These are phyloP conservation scores for Mucor racemosus DNA, from an alignment of 371 early-diverging fungal species.

Conservation along the genomic window DNA sequence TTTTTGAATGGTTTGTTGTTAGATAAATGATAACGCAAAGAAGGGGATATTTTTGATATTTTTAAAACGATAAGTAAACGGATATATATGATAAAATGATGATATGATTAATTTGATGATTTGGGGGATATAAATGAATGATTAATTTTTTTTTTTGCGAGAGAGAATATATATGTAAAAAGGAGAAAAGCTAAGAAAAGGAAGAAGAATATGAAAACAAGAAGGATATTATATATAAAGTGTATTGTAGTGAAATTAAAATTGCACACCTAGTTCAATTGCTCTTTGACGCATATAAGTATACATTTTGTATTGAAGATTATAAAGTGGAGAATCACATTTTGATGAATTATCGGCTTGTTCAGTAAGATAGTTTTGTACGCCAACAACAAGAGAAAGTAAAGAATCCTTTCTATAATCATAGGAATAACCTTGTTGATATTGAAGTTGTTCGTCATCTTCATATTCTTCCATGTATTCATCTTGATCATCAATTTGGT, in stretches of 20 bases:
- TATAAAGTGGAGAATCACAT: constrained; percentile 40
- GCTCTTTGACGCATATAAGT: constrained; percentile 48
- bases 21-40: background rate
- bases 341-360: constrained; percentile 9
- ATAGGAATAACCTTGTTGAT: background rate
- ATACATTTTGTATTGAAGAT: constrained; percentile 52
- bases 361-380: constrained; percentile 37
- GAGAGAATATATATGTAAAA: constrained; percentile 7
- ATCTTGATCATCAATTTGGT: background rate
- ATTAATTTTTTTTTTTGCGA: constrained; percentile 1
- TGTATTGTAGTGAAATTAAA: background rate
- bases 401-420: constrained; percentile 26
- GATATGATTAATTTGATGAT: background rate
- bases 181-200: constrained; percentile 3
- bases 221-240: background rate
- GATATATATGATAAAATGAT: background rate
- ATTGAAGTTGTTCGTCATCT: constrained; percentile 15
- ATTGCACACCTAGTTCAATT: constrained; percentile 37
- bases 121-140: constrained; percentile 6
- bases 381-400: constrained; percentile 31
- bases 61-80: background rate
- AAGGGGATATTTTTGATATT: background rate
- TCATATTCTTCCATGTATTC: constrained; percentile 9
- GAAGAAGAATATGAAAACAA: background rate
- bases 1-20: background rate